Percentiles rank a stretch among this genome's conserved stretches.
These are phyloP conservation scores for Centaurea solstitialis DNA, from an alignment of 129 eudicot genomes.

Conservation along the genomic window DNA sequence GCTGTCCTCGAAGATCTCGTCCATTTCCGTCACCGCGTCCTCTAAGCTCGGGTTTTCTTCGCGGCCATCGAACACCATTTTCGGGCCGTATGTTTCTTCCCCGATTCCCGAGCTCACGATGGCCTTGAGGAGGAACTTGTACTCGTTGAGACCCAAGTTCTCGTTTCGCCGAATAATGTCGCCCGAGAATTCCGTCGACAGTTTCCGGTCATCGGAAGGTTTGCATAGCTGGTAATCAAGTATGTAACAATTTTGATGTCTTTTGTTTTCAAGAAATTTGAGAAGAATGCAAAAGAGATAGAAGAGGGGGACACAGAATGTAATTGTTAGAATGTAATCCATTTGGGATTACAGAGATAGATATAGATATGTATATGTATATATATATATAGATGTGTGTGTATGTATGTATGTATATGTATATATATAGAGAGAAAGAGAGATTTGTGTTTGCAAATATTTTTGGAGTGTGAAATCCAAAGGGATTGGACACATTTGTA, in stretches of 20 bases:
- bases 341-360: conserved; percentile 21
- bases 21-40: conserved; percentile 38
- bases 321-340: conserved; percentile 34
- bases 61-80: conserved; percentile 45
- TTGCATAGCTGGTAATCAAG: conserved; percentile 50
- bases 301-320: conserved; percentile 32
- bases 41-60: conserved; percentile 43
- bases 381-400: not conserved
- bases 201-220: conserved; percentile 49
- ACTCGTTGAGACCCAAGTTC: conserved; percentile 59
- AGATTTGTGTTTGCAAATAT: conserved; percentile 8
- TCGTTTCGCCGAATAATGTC: conserved; percentile 40
- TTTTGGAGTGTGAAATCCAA: conserved; percentile 29
- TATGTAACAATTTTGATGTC: conserved; percentile 54
- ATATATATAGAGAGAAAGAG: not conserved
- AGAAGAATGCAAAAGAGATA: conserved; percentile 30
- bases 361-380: not conserved
- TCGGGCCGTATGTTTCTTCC: conserved; percentile 57
- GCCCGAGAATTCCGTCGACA: conserved; percentile 43
- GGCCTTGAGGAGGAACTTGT: conserved; percentile 61
- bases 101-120: conserved; percentile 60
- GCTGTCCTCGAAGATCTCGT: conserved; percentile 36
- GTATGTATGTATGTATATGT: not conserved
- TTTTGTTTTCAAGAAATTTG: conserved; percentile 21
- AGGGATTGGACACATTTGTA: conserved; percentile 18